Percentiles rank a stretch among this genome's conserved stretches.
Evolutionary conservation across 805 yeast genomes (phyloP).

Genomic region (Sugiyamaella floridensis): DNA sequence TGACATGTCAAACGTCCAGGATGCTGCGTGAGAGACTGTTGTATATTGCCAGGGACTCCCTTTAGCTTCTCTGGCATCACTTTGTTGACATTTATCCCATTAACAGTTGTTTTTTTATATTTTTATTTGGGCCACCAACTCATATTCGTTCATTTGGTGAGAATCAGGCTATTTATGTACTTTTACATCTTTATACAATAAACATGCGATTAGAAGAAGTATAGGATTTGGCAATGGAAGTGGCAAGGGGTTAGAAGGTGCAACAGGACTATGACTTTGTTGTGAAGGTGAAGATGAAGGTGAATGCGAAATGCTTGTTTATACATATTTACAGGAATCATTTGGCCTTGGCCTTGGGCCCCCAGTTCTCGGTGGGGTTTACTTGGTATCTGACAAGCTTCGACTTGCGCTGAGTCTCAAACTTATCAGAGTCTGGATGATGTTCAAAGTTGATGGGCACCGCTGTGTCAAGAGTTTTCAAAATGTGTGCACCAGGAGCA

Average conservation of each 20-base stretch:
- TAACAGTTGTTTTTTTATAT: no score
- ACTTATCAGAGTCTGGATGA: conserved; percentile 49
- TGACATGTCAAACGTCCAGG: neutral
- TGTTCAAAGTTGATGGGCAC: conserved; percentile 45
- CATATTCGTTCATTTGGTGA: neutral
- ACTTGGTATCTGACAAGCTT: conserved; percentile 85
- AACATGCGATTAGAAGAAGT: neutral
- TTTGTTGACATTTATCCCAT: neutral
- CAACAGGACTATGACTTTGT: no score
- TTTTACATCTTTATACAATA: neutral
- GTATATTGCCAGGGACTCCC: neutral
- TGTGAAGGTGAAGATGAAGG: neutral
- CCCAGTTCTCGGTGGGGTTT: conserved; percentile 95
- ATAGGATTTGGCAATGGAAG: neutral
- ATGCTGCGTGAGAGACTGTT: no score
- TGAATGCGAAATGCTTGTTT: neutral
- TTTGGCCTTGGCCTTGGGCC: conserved; percentile 62
- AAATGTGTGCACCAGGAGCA: conserved; percentile 29
- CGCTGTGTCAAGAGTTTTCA: conserved; percentile 22
- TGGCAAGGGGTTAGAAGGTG: no score
- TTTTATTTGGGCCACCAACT: neutral
- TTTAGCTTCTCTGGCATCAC: neutral
- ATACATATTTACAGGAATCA: neutral
- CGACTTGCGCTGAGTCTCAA: conserved; percentile 59
- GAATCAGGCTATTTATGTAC: neutral